Evolutionary conservation across 2,329 filamentous ascomycete species (phyloP), one percentile per base, ranked within the genome.

Genomic region (Phialocephala sp.): DNA sequence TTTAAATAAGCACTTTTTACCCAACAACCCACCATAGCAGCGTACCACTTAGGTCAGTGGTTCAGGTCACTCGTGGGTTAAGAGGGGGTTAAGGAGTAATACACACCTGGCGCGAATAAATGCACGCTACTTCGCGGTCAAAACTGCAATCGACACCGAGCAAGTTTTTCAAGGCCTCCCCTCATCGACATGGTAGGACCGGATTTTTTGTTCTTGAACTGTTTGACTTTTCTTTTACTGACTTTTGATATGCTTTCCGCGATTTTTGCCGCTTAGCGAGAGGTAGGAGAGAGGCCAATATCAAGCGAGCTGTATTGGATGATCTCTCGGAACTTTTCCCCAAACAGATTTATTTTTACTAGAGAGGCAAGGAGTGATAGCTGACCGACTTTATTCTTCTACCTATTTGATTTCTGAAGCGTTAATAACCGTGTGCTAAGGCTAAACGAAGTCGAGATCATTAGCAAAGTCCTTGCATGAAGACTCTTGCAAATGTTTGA

Each of bases 131-230:
- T 50, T 50, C 45, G 20, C 41, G 41, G 18, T 43, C 41, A 50
- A 50, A 50, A 50, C 45, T 50, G 45, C 45, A 50, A 22, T 22
- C n/a, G 45, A 50, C 45, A 50, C 45, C 45, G 45, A 50, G 45
- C 45, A 50, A 50, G 45, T 50, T 50, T 50, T 50, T 24, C 20
- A 50, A 12, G 45, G 20, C 45, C 18, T 20, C n/a, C 45, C 45
- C 45, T 22, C 22, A 8, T 50, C 45, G 45, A 50, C 12, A 50
- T 4, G 45, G 45, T 50, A 22, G 11, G 45, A 24, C 20, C n/a
- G n/a, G n/a, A 22, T 22, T 50, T 45, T 50, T 50, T 50, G 45
- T n/a, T 50, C 8, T 11, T 20, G 8, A 8, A 22, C n/a, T 50
- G n/a, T 22, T 24, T 22, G 8, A 20, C n/a, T 11, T 22, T 11